A percentile compares a stretch with the other conserved stretches of the same genome.
phyloP scores from a whole-genome alignment of 306 rosid genomes.

The Castanopsis chinensis region DNA sequence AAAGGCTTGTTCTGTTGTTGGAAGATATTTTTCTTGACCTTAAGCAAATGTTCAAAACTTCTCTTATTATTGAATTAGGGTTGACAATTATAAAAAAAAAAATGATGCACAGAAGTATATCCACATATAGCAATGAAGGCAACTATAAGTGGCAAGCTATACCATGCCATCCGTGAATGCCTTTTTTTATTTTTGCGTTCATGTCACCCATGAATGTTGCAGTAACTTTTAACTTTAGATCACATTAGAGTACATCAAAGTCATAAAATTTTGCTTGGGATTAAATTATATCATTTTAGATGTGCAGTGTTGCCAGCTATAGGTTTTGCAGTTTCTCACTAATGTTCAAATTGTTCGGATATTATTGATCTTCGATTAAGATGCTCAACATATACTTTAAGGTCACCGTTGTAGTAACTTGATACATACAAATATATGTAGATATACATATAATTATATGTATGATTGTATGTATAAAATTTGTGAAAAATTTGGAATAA shows the following conservation, averaged over 20 bases:
- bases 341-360: too few species aligned
- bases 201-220: too few species aligned
- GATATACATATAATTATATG: too few species aligned
- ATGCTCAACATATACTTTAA: too few species aligned
- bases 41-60: background rate
- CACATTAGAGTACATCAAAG: background rate
- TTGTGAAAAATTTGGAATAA: too few species aligned
- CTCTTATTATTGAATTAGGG: background rate
- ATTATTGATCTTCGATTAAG: background rate
- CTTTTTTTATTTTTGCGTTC: too few species aligned
- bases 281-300: conserved; percentile 9
- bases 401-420: too few species aligned
- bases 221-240: background rate
- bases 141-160: background rate
- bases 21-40: background rate
- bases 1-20: background rate
- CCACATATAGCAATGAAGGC: background rate
- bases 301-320: background rate
- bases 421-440: too few species aligned
- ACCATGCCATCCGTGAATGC: background rate
- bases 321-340: too few species aligned
- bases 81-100: background rate
- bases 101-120: background rate
- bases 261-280: background rate
- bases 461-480: too few species aligned